These are phyloP conservation scores for Phanerochaete sordida DNA, from an alignment of 768 basidiomycete species.

Conservation along the genomic window DNA sequence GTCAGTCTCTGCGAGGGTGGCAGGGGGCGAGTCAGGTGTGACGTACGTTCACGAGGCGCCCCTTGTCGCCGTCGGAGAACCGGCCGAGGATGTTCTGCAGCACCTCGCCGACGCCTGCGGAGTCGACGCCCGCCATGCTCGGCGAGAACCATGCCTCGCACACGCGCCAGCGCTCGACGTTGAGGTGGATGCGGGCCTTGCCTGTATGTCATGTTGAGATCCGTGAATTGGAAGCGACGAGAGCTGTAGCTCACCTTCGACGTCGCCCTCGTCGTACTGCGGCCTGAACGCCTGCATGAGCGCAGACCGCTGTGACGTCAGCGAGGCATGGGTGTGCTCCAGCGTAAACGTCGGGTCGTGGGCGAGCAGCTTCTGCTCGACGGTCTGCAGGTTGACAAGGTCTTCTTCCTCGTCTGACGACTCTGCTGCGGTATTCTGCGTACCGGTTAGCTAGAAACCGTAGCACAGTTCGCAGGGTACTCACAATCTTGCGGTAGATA, in stretches of 20 bases:
- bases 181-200: constrained; percentile 78
- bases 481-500: constrained; percentile 94
- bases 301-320: constrained; percentile 75
- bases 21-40: not conserved
- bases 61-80: constrained; percentile 66
- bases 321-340: constrained; percentile 78
- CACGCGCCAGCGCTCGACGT: constrained; percentile 85
- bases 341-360: constrained; percentile 83
- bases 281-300: constrained; percentile 85
- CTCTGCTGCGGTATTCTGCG: constrained; percentile 60
- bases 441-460: not conserved
- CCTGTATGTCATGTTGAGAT: constrained; percentile 31
- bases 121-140: constrained; percentile 91
- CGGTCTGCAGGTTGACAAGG: constrained; percentile 56
- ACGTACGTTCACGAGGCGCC: constrained; percentile 70
- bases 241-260: constrained; percentile 41
- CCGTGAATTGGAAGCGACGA: not conserved
- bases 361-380: constrained; percentile 79
- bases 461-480: constrained; percentile 16
- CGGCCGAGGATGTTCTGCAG: constrained; percentile 77
- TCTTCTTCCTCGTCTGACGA: constrained; percentile 94
- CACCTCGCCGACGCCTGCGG: constrained; percentile 92
- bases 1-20: not conserved
- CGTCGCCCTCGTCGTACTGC: constrained; percentile 70
- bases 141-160: constrained; percentile 94